Evolutionary conservation across 441 rosid species (phyloP).

Genomic region (Daphne laureola): DNA sequence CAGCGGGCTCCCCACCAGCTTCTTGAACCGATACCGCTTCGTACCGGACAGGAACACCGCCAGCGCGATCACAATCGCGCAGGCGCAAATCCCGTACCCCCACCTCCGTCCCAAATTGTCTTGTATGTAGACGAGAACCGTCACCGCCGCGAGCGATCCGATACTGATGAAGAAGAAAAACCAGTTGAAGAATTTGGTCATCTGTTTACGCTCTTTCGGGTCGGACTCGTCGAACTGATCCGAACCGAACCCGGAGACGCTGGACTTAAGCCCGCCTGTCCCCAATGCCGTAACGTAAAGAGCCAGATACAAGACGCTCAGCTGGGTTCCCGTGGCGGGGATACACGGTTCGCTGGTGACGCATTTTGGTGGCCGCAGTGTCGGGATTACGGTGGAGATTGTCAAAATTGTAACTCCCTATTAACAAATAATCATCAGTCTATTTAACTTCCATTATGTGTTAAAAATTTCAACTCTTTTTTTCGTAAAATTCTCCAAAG

Average conservation of each 20-base stretch:
- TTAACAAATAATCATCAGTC: neutral
- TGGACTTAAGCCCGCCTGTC: constrained; percentile 88
- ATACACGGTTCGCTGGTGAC: constrained; percentile 28
- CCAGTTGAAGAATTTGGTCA: constrained; percentile 79
- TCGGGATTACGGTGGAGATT: constrained; percentile 72
- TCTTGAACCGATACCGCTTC: constrained; percentile 67
- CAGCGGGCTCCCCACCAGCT: constrained; percentile 78
- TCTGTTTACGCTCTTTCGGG: constrained; percentile 44
- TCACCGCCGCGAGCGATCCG: constrained; percentile 74
- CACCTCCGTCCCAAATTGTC: constrained; percentile 73
- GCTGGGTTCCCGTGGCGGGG: constrained; percentile 53
- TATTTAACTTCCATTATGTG: too few species aligned
- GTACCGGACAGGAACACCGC: constrained; percentile 64
- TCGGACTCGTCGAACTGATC: constrained; percentile 86
- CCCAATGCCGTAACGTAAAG: constrained; percentile 87
- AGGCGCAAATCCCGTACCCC: constrained; percentile 82
- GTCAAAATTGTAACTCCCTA: constrained; percentile 80
- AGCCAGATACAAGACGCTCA: constrained; percentile 54
- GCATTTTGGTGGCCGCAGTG: constrained; percentile 74
- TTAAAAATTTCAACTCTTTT: too few species aligned
- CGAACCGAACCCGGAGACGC: constrained; percentile 91
- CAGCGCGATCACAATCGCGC: constrained; percentile 51
- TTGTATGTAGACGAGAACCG: constrained; percentile 81
- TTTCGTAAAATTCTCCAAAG: too few species aligned
- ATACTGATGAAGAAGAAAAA: constrained; percentile 85